Base-by-base conservation (phyloP, 2,329 filamentous ascomycete genomes). In the Aspergillus sp. region DNA sequence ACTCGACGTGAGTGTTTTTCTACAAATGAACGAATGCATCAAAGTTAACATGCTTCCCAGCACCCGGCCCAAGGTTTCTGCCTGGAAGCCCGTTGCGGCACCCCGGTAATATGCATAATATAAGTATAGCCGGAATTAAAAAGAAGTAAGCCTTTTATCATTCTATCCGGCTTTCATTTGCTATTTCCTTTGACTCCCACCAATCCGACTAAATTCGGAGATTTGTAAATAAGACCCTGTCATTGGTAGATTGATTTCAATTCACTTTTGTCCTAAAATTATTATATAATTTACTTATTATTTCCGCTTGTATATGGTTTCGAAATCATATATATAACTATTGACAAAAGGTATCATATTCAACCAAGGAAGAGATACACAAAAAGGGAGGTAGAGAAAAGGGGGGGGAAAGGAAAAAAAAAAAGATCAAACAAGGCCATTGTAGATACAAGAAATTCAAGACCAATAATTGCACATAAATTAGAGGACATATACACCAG, bases 1-100 rank as follows among this genome's bases (percentile, higher is more conserved):
- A 96, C 73, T 95, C 77, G 74, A 98, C 93, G 90, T 97, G 72
- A 69, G 90, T 83, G 36, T 10, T 4, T 28, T 9, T 4, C 5
- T 12, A 5, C 2, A 26, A 27, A 8, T 5, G n/a, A n/a, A 8
- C 4, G 12, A 19, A 26, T 28, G 9, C 4, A 8, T 19, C 19
- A 42, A 41, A 45, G n/a, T 47, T 54, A 46, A 55, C 41, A 10
- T 32, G 28, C 10, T 19, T 9, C 40, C 36, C 19, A 66, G 64
- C 42, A 58, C 56, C 49, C 57, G 57, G 44, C 62, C 64, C 44
- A 66, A 66, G 58, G 57, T 58, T 49, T 54, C 55, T 41, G 64
- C 64, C 48, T 66, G 64, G 64, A 61, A 52, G 33, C 64, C 64
- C 26, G 59, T 64, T 52, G 62, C 64, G 48, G 63, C 64, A 53